Conservation (phyloP, 2,329 filamentous ascomycete genomes). For the Chaetomiaceae sp. region DNA sequence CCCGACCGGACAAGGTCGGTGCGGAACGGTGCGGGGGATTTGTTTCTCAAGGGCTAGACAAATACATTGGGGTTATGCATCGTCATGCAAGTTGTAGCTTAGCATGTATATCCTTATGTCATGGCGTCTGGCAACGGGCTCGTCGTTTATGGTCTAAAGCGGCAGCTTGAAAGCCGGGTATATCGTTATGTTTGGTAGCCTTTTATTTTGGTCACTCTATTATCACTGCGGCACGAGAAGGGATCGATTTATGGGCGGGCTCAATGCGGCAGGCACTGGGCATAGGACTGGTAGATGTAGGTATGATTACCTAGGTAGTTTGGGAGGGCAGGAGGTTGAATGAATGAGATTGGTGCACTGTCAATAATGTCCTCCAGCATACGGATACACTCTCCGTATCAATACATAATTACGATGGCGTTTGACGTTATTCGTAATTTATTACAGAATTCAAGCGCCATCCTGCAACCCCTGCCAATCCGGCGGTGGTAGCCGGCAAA, state of each 20-base stretch:
- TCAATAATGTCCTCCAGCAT: too few relatives aligned
- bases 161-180: neutral
- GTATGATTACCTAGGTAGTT: neutral
- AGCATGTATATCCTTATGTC: conserved; percentile 9
- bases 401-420: too few relatives aligned
- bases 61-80: neutral
- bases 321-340: neutral
- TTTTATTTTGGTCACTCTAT: neutral
- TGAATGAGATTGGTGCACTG: neutral
- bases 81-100: neutral
- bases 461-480: neutral
- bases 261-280: neutral
- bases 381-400: too few relatives aligned
- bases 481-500: conserved; percentile 17
- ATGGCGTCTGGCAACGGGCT: neutral
- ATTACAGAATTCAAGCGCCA: too few relatives aligned
- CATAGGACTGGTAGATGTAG: neutral
- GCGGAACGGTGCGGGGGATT: conserved; percentile 58
- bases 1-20: conserved; percentile 55
- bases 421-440: too few relatives aligned
- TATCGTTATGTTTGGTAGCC: neutral
- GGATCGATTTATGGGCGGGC: neutral
- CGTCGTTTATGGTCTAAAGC: conserved; percentile 4
- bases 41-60: conserved; percentile 49
- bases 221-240: neutral